These are phyloP conservation scores for Nigrograna mackinnonii DNA, from an alignment of 2,329 filamentous ascomycete genomes.

Conservation along the genomic window DNA sequence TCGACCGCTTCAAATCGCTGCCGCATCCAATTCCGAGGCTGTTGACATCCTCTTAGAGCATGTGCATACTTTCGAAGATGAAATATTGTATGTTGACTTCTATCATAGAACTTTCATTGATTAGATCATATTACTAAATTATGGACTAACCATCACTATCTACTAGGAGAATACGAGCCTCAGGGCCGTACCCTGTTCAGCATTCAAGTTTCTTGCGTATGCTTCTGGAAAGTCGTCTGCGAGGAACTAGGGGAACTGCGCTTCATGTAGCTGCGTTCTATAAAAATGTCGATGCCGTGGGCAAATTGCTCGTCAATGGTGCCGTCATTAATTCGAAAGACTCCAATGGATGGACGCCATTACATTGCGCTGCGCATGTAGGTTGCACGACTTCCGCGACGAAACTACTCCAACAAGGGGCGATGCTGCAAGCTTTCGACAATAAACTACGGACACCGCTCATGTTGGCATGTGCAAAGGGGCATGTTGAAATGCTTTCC, in stretches of 20 bases:
- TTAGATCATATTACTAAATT: background rate
- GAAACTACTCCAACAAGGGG: background rate
- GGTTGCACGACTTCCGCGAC: background rate
- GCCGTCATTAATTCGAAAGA: background rate
- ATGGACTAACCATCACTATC: conserved; percentile 1
- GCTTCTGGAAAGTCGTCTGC: background rate
- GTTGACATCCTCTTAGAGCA: background rate
- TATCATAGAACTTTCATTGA: background rate
- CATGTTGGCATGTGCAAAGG: background rate
- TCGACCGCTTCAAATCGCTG: background rate
- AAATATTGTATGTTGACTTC: background rate
- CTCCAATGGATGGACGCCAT: background rate
- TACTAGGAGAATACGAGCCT: too few relatives aligned
- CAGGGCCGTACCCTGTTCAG: background rate
- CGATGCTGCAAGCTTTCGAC: background rate
- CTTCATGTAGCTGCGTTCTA: background rate
- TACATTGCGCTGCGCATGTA: background rate
- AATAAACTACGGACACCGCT: background rate
- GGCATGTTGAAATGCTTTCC: background rate
- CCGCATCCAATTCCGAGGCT: background rate
- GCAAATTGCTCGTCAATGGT: background rate
- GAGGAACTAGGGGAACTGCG: background rate
- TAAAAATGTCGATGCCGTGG: background rate
- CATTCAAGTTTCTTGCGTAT: background rate
- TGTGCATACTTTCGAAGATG: background rate